Conservation (phyloP, 257 asterid species). For the Solanum infundibuliforme region DNA sequence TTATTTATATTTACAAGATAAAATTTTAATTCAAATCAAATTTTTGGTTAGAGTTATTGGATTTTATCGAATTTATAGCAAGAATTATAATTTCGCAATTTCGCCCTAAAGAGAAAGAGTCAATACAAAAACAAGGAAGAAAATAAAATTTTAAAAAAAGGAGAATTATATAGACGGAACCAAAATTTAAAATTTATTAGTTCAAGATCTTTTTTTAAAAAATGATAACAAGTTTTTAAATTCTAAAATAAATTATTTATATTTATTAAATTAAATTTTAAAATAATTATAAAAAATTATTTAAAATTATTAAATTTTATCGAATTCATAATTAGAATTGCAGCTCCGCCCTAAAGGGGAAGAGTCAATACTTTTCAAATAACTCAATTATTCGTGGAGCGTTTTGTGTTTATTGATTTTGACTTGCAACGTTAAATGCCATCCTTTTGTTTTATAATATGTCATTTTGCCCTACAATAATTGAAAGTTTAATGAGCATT, state of each 20-base stretch:
- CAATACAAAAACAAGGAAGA: neutral
- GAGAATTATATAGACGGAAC: fast-evolving
- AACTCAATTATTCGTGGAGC: neutral
- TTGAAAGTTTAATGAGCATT: neutral
- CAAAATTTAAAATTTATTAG: neutral
- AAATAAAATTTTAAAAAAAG: neutral
- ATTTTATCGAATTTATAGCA: neutral
- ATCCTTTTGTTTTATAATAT: neutral
- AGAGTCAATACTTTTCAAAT: neutral
- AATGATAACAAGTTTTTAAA: too few species aligned
- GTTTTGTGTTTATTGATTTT: neutral
- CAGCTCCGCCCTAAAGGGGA: neutral
- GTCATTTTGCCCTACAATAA: neutral
- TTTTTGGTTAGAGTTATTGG: neutral
- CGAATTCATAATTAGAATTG: neutral
- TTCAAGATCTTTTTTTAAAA: fast-evolving
- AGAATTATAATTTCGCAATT: neutral
- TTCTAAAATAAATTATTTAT: neutral
- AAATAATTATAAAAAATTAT: neutral
- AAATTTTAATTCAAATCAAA: neutral
- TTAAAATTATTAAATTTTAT: neutral
- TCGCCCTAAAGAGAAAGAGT: neutral
- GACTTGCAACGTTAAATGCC: neutral
- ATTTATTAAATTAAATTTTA: neutral
- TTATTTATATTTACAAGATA: neutral